phyloP scores from a whole-genome alignment of 1,284 basidiomycete species.

The Meripilus lineatus region DNA sequence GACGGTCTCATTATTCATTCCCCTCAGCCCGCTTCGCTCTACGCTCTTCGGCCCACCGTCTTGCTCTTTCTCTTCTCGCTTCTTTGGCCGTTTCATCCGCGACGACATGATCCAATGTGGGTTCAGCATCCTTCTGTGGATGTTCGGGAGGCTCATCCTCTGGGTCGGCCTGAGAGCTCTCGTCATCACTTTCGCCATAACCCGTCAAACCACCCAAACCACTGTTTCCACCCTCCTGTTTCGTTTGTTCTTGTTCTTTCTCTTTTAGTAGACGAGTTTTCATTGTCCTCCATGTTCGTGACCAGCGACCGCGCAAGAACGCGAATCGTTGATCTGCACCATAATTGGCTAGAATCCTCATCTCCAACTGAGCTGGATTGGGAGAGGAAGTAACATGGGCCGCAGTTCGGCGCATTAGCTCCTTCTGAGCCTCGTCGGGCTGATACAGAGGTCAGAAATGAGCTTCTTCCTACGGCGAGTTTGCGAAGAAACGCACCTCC shows the following conservation, averaged over 20 bases:
- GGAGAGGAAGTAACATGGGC: conserved; percentile 59
- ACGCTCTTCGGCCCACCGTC: conserved; percentile 55
- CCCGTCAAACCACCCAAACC: conserved; percentile 48
- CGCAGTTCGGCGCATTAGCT: conserved; percentile 76
- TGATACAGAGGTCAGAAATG: conserved; percentile 27
- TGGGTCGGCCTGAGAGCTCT: conserved; percentile 12
- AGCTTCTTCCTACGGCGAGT: background rate
- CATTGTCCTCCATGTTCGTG: conserved; percentile 50
- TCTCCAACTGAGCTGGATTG: conserved; percentile 75
- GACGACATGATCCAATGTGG: background rate
- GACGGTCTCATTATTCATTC: too few species aligned
- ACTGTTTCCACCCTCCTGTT: conserved; percentile 12
- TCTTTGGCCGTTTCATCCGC: conserved; percentile 34
- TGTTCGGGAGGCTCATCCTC: conserved; percentile 3
- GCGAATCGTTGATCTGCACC: conserved; percentile 67
- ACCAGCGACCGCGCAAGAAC: conserved; percentile 76
- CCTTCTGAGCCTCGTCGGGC: conserved; percentile 62
- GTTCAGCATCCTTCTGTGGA: background rate
- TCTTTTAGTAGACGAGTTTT: conserved; percentile 40
- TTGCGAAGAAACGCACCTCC: conserved; percentile 50
- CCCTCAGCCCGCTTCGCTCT: too few species aligned
- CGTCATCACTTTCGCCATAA: conserved; percentile 54
- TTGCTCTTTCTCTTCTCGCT: conserved; percentile 47
- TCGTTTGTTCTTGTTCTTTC: conserved; percentile 26
- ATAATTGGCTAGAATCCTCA: conserved; percentile 85